A percentile compares a stretch with the other conserved stretches of the same genome.
Conservation (phyloP, 768 basidiomycete genomes). For the Suillus plorans region DNA sequence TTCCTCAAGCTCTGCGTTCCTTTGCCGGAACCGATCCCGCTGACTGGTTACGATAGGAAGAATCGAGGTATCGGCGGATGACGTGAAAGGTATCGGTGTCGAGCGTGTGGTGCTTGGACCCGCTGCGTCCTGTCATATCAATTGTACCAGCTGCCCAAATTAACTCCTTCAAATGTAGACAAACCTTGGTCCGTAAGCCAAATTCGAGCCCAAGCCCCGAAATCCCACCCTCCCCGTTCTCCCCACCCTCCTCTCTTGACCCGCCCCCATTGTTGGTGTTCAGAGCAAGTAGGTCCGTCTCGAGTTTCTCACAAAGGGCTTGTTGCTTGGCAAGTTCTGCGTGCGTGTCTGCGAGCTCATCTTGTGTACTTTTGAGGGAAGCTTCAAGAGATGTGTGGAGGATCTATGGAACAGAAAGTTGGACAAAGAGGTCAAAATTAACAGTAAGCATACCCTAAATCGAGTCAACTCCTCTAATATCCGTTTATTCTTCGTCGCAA, state of each 20-base stretch:
- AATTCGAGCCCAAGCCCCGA: conserved; percentile 70
- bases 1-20: conserved; percentile 97
- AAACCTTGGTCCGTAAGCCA: conserved; percentile 3
- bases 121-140: conserved; percentile 18
- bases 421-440: background rate
- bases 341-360: conserved; percentile 56
- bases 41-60: conserved; percentile 98
- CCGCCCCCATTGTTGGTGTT: conserved; percentile 43
- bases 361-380: conserved; percentile 55
- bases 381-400: conserved; percentile 79
- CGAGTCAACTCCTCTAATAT: conserved; percentile 91
- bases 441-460: conserved; percentile 61
- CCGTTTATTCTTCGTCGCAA: conserved; percentile 92
- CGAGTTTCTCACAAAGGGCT: conserved; percentile 83
- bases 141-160: no score
- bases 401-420: conserved; percentile 47
- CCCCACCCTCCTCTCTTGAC: conserved; percentile 40
- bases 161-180: background rate
- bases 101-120: conserved; percentile 36
- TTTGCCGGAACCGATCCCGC: conserved; percentile 94
- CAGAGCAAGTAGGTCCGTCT: conserved; percentile 85
- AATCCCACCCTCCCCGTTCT: conserved; percentile 37
- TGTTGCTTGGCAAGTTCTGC: conserved; percentile 77
- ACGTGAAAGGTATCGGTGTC: conserved; percentile 69
- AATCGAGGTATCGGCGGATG: conserved; percentile 88